phyloP scores from a whole-genome alignment of 1,284 basidiomycete species.

The Cutaneotrichosporon sp. region DNA sequence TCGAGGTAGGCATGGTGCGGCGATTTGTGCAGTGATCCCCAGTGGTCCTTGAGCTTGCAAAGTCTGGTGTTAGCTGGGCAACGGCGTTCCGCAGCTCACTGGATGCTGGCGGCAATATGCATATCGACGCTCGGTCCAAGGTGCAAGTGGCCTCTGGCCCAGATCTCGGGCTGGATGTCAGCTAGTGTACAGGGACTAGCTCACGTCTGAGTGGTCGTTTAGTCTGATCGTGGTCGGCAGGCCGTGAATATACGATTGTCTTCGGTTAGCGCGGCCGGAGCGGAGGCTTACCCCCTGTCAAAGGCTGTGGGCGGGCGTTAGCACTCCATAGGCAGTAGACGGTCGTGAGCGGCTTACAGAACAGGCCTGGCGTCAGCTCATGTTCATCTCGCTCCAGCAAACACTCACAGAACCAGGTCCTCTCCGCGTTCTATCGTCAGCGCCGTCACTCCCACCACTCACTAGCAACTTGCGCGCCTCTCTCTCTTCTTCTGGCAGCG shows the following conservation, averaged over 20 bases:
- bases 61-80: conserved; percentile 20
- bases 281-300: conserved; percentile 33
- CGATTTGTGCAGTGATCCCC: conserved; percentile 32
- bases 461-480: conserved; percentile 33
- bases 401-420: conserved; percentile 46
- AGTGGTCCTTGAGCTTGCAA: conserved; percentile 43
- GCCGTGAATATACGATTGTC: conserved; percentile 35
- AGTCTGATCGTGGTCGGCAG: conserved; percentile 33
- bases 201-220: conserved; percentile 35
- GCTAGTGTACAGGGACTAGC: not conserved
- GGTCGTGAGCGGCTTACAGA: conserved; percentile 23
- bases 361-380: conserved; percentile 29
- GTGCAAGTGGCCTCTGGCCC: conserved; percentile 38
- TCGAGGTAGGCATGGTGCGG: conserved; percentile 33
- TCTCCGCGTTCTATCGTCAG: conserved; percentile 30
- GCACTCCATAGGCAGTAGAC: not conserved
- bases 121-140: conserved; percentile 39
- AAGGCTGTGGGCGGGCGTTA: conserved; percentile 28
- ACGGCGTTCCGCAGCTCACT: conserved; percentile 23
- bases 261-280: conserved; percentile 9
- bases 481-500: conserved; percentile 34
- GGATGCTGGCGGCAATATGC: conserved; percentile 39
- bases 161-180: conserved; percentile 31
- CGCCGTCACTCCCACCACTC: not conserved
- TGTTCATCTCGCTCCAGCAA: not conserved